These are phyloP conservation scores for Tylopilus cervinicoccineus DNA, from an alignment of 768 basidiomycete genomes.

Conservation along the genomic window DNA sequence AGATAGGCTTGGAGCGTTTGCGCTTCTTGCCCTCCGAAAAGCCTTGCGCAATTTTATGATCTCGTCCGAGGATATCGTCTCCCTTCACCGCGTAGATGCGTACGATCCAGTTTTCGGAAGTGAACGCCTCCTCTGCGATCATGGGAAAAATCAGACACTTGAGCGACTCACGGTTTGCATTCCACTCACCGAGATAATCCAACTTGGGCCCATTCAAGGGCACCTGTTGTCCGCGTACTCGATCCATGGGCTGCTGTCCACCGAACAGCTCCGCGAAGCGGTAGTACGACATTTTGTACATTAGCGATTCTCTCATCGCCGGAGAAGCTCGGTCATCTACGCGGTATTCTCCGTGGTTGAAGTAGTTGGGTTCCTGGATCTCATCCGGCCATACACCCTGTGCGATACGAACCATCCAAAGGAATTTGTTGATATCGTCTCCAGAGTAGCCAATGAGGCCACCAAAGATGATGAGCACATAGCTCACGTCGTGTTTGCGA, in stretches of 20 bases:
- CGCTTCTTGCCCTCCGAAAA: conserved; percentile 88
- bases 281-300: conserved; percentile 99
- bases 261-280: conserved; percentile 91
- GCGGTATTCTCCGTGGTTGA: conserved; percentile 92
- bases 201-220: conserved; percentile 76
- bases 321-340: conserved; percentile 81
- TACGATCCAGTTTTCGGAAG: conserved; percentile 99
- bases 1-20: conserved; percentile 70
- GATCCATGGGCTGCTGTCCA: conserved; percentile 66
- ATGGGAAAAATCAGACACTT: conserved; percentile 1
- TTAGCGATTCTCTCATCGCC: conserved; percentile 92
- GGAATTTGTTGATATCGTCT: conserved; percentile 99
- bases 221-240: conserved; percentile 84
- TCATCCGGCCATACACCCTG: conserved; percentile 99
- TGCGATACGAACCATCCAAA: conserved; percentile 96
- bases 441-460: conserved; percentile 96
- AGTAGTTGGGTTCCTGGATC: conserved; percentile 92
- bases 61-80: conserved; percentile 87
- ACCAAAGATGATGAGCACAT: conserved; percentile 96
- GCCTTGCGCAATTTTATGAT: conserved; percentile 81
- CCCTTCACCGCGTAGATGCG: conserved; percentile 95
- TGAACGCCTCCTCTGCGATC: conserved; percentile 87
- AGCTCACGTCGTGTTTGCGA: conserved; percentile 95
- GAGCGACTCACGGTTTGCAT: background rate
- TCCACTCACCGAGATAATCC: conserved; percentile 75